Conservation (phyloP, 2,329 filamentous ascomycete species). For the Hypocrella siamensis region DNA sequence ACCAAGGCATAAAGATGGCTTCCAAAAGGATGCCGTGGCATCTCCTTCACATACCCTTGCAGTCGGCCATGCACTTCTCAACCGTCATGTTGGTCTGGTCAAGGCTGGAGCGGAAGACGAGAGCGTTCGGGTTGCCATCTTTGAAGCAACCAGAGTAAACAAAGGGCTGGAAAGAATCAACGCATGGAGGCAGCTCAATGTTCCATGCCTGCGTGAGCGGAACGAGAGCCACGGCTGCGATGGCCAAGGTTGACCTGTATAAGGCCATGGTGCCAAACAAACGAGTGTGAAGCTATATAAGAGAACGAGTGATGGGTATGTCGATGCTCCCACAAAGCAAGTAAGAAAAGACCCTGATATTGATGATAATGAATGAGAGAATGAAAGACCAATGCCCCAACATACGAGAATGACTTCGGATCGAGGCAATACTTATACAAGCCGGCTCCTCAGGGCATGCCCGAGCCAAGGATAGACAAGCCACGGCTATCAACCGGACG, state of each 20-base stretch:
- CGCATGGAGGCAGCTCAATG: constrained; percentile 27
- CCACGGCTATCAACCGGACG: not conserved
- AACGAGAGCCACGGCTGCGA: constrained; percentile 22
- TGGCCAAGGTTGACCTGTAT: constrained; percentile 11
- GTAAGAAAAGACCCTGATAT: not conserved
- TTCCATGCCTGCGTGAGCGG: constrained; percentile 22
- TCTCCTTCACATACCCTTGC: constrained; percentile 23
- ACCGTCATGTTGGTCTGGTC: constrained; percentile 26
- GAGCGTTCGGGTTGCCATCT: constrained; percentile 19
- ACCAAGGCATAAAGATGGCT: too few species aligned
- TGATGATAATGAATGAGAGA: not conserved
- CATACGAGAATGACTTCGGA: not conserved
- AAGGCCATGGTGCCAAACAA: constrained; percentile 4
- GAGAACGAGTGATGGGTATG: not conserved
- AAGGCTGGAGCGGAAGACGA: constrained; percentile 25
- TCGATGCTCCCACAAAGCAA: not conserved
- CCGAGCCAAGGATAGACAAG: not conserved
- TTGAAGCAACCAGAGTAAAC: constrained; percentile 31
- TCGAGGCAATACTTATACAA: not conserved
- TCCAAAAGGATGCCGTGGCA: not conserved
- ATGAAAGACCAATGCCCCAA: not conserved
- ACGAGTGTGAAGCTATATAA: constrained; percentile 4
- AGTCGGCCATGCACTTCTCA: constrained; percentile 29
- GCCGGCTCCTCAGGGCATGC: not conserved
- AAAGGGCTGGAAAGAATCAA: constrained; percentile 28